Percentiles rank a stretch among this genome's conserved stretches.
Conservation (phyloP, 208 protist species). For the Trypanosoma brucei region DNA sequence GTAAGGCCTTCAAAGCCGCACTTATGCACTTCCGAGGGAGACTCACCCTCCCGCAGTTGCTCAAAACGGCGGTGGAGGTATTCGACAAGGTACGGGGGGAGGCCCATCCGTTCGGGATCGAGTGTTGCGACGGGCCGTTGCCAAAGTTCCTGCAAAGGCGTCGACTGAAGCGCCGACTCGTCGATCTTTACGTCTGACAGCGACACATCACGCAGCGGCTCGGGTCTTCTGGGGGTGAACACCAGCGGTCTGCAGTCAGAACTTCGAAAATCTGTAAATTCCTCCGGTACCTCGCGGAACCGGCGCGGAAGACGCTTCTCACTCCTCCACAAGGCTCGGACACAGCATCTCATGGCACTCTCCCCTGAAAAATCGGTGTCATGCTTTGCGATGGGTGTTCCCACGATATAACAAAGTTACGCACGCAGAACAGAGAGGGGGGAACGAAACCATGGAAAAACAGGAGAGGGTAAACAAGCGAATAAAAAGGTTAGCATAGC, state of each 20-base stretch:
- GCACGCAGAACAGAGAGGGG: too few species aligned
- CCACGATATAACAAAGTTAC: too few species aligned
- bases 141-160: constrained; percentile 18
- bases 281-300: constrained; percentile 73
- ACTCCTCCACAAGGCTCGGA: constrained; percentile 41
- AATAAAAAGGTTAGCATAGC: too few species aligned
- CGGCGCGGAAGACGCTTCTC: constrained; percentile 68
- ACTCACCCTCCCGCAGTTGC: background rate
- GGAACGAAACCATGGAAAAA: too few species aligned
- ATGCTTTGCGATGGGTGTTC: background rate
- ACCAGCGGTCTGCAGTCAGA: constrained; percentile 65
- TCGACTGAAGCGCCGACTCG: constrained; percentile 18
- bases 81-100: constrained; percentile 64
- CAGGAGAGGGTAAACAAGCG: too few species aligned
- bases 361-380: background rate
- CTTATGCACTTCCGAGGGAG: background rate
- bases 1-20: constrained; percentile 51
- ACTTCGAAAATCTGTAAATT: constrained; percentile 75
- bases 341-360: constrained; percentile 17
- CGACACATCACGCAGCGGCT: constrained; percentile 54
- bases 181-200: constrained; percentile 67
- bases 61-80: constrained; percentile 49
- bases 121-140: constrained; percentile 63
- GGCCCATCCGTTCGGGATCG: constrained; percentile 74
- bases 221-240: constrained; percentile 70